Evolutionary conservation across 352 stramenopile species (phyloP), one percentile per base, ranked within the genome.

Genomic region (Phytophthora crassamura): DNA sequence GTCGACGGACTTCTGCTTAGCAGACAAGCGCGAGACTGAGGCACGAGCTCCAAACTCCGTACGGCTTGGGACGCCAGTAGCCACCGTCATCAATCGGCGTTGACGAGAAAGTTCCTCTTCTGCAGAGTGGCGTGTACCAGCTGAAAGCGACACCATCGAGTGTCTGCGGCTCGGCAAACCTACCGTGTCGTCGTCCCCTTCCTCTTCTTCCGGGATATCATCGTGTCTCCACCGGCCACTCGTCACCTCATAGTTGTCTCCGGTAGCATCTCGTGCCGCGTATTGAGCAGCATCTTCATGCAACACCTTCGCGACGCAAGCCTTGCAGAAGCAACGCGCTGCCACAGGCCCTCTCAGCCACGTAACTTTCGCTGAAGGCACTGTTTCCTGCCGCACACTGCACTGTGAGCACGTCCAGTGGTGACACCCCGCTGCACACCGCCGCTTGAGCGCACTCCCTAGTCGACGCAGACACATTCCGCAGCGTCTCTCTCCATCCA

Each of bases 321-420:
- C 63, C 39, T 78, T 78, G 50, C 83, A 91, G 41, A 91, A 88
- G 64, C 80, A 89, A 6, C 78, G 75, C 2, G 80, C 63, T 0
- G 40, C 43, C 16, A 75, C 41, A 32, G 52, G 11, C 5, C 33
- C 56, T 7, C 47, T 61, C 33, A 8, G 30, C 55, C 41, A 57
- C 33, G n/a, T 28, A 39, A 33, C 20, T 58, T 33, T 58, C 10
- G 33, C 36, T n/a, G 71, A 69, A 2, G 72, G 63, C 36, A 81
- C 64, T 38, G 80, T 78, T 41, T 89, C 79, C 43, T 76, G 76
- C 1, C 75, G 72, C 4, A 84, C 59, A 34, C 83, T 82, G 67
- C 83, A 91, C 16, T 75, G 57, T 8, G 57, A 40, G 22, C 67
- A 75, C 20, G 67, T 72, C 62, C 67, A 75, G 28, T 81, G 62